Evolutionary conservation across 352 stramenopile species (phyloP).

Genomic region (Pythium vanterpoolii): DNA sequence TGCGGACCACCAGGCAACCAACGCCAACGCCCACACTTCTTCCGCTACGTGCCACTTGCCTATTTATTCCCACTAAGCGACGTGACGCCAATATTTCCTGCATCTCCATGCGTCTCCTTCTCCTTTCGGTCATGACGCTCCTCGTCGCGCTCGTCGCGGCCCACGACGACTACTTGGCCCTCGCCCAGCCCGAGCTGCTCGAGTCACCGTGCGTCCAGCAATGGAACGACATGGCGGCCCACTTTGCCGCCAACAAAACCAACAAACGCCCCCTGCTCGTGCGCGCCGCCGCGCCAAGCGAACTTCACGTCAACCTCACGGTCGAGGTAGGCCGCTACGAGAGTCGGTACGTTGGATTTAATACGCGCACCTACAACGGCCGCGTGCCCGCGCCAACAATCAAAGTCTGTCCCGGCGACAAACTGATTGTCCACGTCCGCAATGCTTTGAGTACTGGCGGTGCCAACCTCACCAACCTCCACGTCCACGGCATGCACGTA

Average conservation of each 20-base stretch:
- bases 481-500: constrained; percentile 74
- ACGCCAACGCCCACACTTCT: neutral
- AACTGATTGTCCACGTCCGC: constrained; percentile 47
- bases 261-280: constrained; percentile 24
- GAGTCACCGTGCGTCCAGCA: constrained; percentile 22
- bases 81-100: neutral
- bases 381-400: constrained; percentile 63
- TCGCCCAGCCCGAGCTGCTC: constrained; percentile 20
- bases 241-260: constrained; percentile 4
- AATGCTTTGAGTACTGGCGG: constrained; percentile 47
- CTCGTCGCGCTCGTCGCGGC: neutral
- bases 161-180: constrained; percentile 24
- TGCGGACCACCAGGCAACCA: constrained; percentile 6
- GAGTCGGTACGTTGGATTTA: constrained; percentile 70
- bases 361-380: constrained; percentile 71
- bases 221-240: constrained; percentile 19
- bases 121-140: neutral
- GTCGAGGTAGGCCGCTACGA: constrained; percentile 59
- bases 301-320: constrained; percentile 54
- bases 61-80: constrained; percentile 1
- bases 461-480: constrained; percentile 66
- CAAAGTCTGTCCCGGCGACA: constrained; percentile 68
- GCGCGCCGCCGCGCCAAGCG: constrained; percentile 39
- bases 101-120: neutral
- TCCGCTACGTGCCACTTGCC: neutral